Percentiles rank a stretch among this genome's conserved stretches.
These are phyloP conservation scores for Orbilia javanica DNA, from an alignment of 2,329 filamentous ascomycete species.

Conservation along the genomic window DNA sequence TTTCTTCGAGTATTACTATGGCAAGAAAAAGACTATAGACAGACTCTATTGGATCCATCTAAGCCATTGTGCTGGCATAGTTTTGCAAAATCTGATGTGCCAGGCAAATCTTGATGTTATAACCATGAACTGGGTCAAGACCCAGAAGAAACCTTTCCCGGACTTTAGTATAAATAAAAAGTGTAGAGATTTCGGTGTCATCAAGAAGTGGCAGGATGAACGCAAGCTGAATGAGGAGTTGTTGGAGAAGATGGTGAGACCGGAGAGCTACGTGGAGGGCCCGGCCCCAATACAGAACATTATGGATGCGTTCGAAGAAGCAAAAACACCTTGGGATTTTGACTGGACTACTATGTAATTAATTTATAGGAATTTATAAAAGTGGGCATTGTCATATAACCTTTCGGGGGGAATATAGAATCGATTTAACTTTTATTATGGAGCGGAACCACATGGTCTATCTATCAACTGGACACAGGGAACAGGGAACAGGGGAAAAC, in stretches of 20 bases:
- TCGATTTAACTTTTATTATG: constrained; percentile 38
- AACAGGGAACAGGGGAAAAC: background rate
- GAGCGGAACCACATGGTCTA: constrained; percentile 35
- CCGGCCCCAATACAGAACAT: constrained; percentile 36
- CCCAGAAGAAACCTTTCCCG: constrained; percentile 62
- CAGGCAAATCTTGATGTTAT: constrained; percentile 63
- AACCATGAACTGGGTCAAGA: constrained; percentile 64
- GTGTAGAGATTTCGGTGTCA: constrained; percentile 62
- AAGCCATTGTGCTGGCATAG: constrained; percentile 65
- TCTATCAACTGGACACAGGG: constrained; percentile 32
- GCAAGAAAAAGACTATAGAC: constrained; percentile 19
- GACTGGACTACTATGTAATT: constrained; percentile 47
- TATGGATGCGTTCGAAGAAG: constrained; percentile 42
- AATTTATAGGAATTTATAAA: background rate
- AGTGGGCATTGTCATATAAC: background rate
- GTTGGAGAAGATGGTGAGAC: constrained; percentile 27
- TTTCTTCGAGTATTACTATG: constrained; percentile 57
- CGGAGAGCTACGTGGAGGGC: constrained; percentile 32
- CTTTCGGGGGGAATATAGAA: constrained; percentile 2
- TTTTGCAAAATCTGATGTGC: constrained; percentile 64
- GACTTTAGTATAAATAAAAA: constrained; percentile 64
- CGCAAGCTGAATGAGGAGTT: constrained; percentile 38
- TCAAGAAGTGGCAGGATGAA: constrained; percentile 50
- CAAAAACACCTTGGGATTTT: constrained; percentile 53
- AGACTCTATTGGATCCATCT: constrained; percentile 61